phyloP scores from a whole-genome alignment of 441 rosid genomes.

The Viola pubescens region DNA sequence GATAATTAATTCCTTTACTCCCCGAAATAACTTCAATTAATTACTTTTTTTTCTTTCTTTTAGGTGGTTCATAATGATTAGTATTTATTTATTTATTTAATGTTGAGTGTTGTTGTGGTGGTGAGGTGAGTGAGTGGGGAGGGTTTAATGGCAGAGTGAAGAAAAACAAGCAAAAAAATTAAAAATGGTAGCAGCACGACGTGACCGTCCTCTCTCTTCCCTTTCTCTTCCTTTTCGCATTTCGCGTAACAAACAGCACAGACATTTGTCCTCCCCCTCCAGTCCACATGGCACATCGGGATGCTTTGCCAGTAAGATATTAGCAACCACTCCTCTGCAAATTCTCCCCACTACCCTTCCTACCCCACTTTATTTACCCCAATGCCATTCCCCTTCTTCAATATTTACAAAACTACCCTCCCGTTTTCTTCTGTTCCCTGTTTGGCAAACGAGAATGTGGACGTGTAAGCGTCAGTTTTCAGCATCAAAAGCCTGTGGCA shows the following conservation, averaged over 20 bases:
- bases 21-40: too few relatives aligned
- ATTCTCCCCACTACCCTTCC: background rate
- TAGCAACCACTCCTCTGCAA: background rate
- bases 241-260: background rate
- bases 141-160: background rate
- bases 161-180: background rate
- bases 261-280: conserved; percentile 19
- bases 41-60: too few relatives aligned
- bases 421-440: too few relatives aligned
- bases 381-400: too few relatives aligned
- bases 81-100: background rate
- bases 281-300: conserved; percentile 28
- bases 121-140: background rate
- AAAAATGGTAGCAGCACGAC: background rate
- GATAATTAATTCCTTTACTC: too few relatives aligned
- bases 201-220: background rate
- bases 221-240: too few relatives aligned
- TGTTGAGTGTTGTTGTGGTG: background rate
- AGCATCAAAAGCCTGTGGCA: too few relatives aligned
- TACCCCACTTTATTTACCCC: background rate
- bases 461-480: too few relatives aligned
- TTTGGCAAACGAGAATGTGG: too few relatives aligned
- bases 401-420: too few relatives aligned
- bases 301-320: conserved; percentile 4
- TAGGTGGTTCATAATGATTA: too few relatives aligned